Evolutionary conservation across 2,329 filamentous ascomycete genomes (phyloP).

Genomic region (Aspergillus sp.): DNA sequence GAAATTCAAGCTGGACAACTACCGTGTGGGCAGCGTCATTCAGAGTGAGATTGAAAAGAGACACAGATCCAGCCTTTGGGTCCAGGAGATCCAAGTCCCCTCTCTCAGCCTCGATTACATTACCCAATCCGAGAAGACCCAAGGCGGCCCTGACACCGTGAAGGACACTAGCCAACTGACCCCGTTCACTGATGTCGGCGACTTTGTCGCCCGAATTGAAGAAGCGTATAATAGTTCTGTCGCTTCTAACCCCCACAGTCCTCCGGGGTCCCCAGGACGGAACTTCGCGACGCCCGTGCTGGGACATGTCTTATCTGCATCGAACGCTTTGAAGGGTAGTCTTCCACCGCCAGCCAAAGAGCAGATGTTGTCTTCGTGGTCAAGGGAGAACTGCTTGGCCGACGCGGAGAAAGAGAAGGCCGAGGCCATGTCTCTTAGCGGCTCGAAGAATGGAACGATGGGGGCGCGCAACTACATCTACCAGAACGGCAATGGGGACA

Average conservation of each 20-base stretch:
- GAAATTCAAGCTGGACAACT: conserved; percentile 72
- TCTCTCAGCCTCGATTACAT: conserved; percentile 64
- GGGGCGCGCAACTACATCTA: conserved; percentile 28
- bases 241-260: conserved; percentile 65
- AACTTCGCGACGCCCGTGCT: conserved; percentile 63
- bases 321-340: conserved; percentile 42
- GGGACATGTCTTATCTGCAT: conserved; percentile 42
- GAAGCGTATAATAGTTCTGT: conserved; percentile 65
- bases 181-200: conserved; percentile 69
- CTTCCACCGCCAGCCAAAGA: conserved; percentile 69
- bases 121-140: conserved; percentile 47
- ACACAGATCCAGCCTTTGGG: conserved; percentile 74
- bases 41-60: conserved; percentile 74
- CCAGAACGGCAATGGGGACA: conserved; percentile 29
- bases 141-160: conserved; percentile 35
- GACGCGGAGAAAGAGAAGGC: conserved; percentile 65
- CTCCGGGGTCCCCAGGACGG: conserved; percentile 67
- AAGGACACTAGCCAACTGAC: conserved; percentile 53
- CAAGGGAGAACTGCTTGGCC: conserved; percentile 69
- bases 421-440: conserved; percentile 71
- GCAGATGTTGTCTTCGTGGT: conserved; percentile 78
- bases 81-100: conserved; percentile 70
- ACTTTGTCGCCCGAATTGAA: conserved; percentile 73
- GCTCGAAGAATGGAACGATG: conserved; percentile 65
- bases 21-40: conserved; percentile 67